These are phyloP conservation scores for Adenanthera pavonina DNA, from an alignment of 306 rosid species.

Conservation along the genomic window DNA sequence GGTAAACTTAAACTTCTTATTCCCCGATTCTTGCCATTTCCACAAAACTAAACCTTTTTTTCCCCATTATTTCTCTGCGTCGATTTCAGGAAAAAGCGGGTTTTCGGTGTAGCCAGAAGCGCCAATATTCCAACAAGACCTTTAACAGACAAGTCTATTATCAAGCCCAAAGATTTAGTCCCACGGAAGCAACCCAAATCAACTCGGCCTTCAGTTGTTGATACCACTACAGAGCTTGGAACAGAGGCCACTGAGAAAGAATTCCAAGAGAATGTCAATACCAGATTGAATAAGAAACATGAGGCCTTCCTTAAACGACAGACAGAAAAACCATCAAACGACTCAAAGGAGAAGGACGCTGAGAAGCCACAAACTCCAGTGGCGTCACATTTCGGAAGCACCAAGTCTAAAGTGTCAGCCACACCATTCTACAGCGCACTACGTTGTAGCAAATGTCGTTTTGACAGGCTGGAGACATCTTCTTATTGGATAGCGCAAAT, in stretches of 20 bases:
- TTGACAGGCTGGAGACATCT: constrained; percentile 33
- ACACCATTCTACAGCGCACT: constrained; percentile 29
- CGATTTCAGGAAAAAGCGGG: not conserved
- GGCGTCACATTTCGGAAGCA: not conserved
- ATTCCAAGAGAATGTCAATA: not conserved
- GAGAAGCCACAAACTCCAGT: not conserved
- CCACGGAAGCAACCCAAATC: not conserved
- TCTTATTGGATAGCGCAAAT: not conserved
- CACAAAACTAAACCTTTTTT: not conserved
- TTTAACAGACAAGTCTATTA: not conserved
- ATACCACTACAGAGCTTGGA: not conserved
- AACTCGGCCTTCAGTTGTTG: not conserved
- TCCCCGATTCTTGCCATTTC: not conserved
- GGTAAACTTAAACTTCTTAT: not conserved
- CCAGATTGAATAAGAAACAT: constrained; percentile 7
- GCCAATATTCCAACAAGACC: not conserved
- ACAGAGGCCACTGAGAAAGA: not conserved
- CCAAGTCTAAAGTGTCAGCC: not conserved
- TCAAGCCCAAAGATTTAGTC: not conserved
- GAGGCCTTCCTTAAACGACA: not conserved
- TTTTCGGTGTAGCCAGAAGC: not conserved
- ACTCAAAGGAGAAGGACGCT: not conserved
- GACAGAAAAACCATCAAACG: not conserved
- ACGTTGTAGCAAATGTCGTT: constrained; percentile 49
- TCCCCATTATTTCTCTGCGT: not conserved